Evolutionary conservation across 371 early-diverging fungal species (phyloP).

Genomic region (Capniomyces stellatus): DNA sequence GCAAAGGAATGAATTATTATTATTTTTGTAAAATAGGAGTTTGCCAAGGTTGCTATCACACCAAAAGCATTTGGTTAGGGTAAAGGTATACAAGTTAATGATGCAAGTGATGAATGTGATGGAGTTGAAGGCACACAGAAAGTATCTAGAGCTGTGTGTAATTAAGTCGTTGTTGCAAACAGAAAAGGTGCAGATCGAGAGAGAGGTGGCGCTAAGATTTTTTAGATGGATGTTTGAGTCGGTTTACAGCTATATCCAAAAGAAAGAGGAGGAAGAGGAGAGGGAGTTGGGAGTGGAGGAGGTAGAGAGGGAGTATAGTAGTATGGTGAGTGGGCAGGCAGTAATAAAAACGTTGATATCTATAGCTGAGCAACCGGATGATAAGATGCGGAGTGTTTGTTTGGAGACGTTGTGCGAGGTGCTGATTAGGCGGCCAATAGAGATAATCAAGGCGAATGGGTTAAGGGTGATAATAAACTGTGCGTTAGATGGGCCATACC

Average conservation of each 20-base stretch:
- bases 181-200: constrained; percentile 12
- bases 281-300: background rate
- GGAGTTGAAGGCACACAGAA: constrained; percentile 8
- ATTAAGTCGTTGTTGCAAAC: constrained; percentile 10
- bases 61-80: constrained; percentile 14
- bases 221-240: constrained; percentile 23
- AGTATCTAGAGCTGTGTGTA: constrained; percentile 16
- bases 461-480: constrained; percentile 18
- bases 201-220: constrained; percentile 23
- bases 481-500: constrained; percentile 22
- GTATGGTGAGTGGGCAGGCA: constrained; percentile 5
- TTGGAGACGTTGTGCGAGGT: constrained; percentile 24
- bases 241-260: no score
- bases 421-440: constrained; percentile 12
- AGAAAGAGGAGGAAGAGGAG: constrained; percentile 7
- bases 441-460: constrained; percentile 14
- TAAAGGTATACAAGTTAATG: constrained; percentile 16
- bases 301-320: background rate
- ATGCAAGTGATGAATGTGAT: constrained; percentile 8
- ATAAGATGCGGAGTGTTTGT: constrained; percentile 16
- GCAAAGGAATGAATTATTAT: background rate
- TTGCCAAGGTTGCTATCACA: constrained; percentile 16
- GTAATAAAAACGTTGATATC: constrained; percentile 18
- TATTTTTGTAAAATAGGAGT: background rate
- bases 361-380: constrained; percentile 21